Percentiles rank a stretch among this genome's conserved stretches.
Evolutionary conservation across 176 grass and related monocot species (phyloP).

Genomic region (Cymbopogon citratus): DNA sequence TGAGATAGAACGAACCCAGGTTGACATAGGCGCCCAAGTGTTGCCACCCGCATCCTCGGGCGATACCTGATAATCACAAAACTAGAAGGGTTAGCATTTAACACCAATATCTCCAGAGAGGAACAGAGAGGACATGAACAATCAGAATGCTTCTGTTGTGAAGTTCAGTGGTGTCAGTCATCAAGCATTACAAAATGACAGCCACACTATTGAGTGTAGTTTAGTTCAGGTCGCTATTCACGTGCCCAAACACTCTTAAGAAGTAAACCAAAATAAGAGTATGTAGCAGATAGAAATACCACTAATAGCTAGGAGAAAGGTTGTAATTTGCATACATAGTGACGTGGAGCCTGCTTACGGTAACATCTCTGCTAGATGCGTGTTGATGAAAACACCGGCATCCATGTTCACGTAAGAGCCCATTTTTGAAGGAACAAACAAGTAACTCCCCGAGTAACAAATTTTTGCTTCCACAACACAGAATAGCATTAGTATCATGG

Average conservation of each 20-base stretch:
- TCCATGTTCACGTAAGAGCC: constrained; percentile 56
- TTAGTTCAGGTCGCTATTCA: not conserved
- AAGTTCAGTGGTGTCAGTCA: not conserved
- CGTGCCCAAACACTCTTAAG: not conserved
- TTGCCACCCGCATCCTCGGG: constrained; percentile 86
- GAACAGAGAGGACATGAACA: not conserved
- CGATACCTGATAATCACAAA: constrained; percentile 45
- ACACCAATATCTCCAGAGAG: not conserved
- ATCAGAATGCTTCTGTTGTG: not conserved
- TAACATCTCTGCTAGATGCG: constrained; percentile 42
- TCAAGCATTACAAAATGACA: constrained; percentile 9
- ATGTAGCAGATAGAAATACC: constrained; percentile 26
- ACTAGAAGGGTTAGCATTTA: not conserved
- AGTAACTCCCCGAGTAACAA: constrained; percentile 32
- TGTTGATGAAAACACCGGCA: constrained; percentile 48
- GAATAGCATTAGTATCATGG: constrained; percentile 37
- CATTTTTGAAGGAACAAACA: constrained; percentile 39
- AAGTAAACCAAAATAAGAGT: not conserved
- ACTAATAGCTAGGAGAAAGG: constrained; percentile 25
- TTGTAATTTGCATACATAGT: constrained; percentile 43
- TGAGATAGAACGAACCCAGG: constrained; percentile 70
- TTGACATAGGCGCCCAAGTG: constrained; percentile 88
- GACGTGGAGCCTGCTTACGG: constrained; percentile 41
- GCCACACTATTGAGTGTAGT: not conserved
- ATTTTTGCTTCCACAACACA: constrained; percentile 36